Percentiles rank a stretch among this genome's conserved stretches.
Evolutionary conservation across 23 red algal genomes (phyloP).

Genomic region (Chondrus crispus): DNA sequence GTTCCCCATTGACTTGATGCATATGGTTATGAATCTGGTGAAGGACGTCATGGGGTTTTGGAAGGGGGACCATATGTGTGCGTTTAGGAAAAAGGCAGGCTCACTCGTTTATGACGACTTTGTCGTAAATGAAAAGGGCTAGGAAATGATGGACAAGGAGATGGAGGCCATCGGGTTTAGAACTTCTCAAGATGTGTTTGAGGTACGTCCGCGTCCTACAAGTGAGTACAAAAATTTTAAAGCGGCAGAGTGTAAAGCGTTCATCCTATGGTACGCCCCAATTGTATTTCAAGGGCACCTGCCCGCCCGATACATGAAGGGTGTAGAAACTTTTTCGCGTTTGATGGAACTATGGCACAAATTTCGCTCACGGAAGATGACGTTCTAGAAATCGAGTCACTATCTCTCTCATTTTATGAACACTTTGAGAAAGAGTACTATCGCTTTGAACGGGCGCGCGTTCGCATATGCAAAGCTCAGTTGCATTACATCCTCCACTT

Average conservation of each 20-base stretch:
- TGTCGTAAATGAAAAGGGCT: not conserved
- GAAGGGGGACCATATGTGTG: not conserved
- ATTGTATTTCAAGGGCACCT: not conserved
- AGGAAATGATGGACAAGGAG: not conserved
- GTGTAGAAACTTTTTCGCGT: not conserved
- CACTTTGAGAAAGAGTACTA: not conserved
- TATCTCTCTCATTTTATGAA: not conserved
- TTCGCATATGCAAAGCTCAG: not conserved
- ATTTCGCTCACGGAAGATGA: not conserved
- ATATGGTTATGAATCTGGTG: not conserved
- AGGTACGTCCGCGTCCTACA: not conserved
- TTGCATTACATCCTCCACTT: not conserved
- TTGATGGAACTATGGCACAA: not conserved
- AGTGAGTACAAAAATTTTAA: not conserved
- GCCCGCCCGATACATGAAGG: not conserved
- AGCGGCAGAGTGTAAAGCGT: not conserved
- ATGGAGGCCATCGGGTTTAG: not conserved
- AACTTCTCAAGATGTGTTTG: not conserved
- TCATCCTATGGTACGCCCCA: not conserved
- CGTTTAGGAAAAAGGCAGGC: not conserved
- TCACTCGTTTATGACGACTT: too few relatives aligned
- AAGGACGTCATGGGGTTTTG: slow-evolving; percentile 20
- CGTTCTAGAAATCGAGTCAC: not conserved
- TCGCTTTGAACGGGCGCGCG: not conserved
- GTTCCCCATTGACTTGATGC: slow-evolving; percentile 19